Evolutionary conservation across 1,284 basidiomycete genomes (phyloP).

Genomic region (Marasmius sp.): DNA sequence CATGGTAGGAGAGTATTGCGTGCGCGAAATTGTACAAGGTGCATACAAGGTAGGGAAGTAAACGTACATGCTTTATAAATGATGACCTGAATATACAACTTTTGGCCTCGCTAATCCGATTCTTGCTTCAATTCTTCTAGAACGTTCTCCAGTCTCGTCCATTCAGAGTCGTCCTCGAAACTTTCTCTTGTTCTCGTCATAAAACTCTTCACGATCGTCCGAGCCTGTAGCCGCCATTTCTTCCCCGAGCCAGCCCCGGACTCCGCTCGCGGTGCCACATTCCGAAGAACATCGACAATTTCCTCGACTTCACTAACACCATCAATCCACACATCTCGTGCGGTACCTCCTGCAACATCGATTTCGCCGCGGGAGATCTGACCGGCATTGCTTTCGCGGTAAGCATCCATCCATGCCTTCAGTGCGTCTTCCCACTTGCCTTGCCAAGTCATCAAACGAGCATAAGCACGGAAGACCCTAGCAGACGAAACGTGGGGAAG

Average conservation of each 20-base stretch:
- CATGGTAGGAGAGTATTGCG: too few relatives aligned
- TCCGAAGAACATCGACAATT: slow-evolving; percentile 78
- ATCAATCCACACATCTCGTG: slow-evolving; percentile 65
- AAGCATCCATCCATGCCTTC: slow-evolving; percentile 81
- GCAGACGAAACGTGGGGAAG: slow-evolving; percentile 73
- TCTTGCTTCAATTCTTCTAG: slow-evolving; percentile 52
- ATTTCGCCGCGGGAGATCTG: slow-evolving; percentile 67
- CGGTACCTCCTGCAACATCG: slow-evolving; percentile 20
- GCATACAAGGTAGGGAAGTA: too few relatives aligned
- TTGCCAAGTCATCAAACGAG: slow-evolving; percentile 75
- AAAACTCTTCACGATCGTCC: slow-evolving; percentile 87
- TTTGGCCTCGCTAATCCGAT: not conserved
- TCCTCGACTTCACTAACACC: slow-evolving; percentile 81
- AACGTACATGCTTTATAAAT: too few relatives aligned
- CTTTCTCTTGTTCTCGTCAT: slow-evolving; percentile 72
- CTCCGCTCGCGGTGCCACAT: slow-evolving; percentile 74
- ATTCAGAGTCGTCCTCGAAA: slow-evolving; percentile 89
- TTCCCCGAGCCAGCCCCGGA: slow-evolving; percentile 29
- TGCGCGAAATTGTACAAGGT: too few relatives aligned
- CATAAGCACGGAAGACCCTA: slow-evolving; percentile 80
- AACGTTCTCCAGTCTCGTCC: slow-evolving; percentile 64
- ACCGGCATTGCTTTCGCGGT: slow-evolving; percentile 73
- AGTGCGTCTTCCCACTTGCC: slow-evolving; percentile 74
- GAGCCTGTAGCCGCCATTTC: slow-evolving; percentile 85
- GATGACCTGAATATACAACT: not conserved